Base-by-base conservation (phyloP, 169 alveolate species). In the Amoebophrya sp. region DNA sequence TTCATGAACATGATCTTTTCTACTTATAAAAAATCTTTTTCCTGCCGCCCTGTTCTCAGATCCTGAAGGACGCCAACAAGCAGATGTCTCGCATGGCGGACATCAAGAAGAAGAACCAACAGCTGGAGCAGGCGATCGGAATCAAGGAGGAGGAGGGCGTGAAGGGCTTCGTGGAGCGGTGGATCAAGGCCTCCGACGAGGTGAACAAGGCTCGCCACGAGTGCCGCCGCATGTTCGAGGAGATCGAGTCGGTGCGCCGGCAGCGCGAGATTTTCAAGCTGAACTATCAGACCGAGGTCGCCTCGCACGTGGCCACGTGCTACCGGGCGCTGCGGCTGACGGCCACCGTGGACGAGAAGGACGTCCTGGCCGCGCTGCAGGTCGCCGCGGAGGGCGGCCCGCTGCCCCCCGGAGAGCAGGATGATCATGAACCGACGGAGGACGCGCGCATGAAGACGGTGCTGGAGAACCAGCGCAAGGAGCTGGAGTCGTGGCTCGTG, bases 1-100 rank as follows among this genome's bases (percentile, higher is more conserved):
- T 45, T 15, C 67, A 45, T 10, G 10, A 18, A 10, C 18, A 18
- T 45, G 67, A 10, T 45, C 18, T 45, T 45, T 45, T 45, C 67
- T 18, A 10, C n/a, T 15, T 15, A 45, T 45, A 15, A 45, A 45
- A 45, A 45, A 15, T 15, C n/a, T 10, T 18, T 45, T 45, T 45
- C 67, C 18, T 45, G 10, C 18, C 18, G 67, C 10, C 18, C 67
- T 18, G 10, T 45, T 45, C 18, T 45, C 78, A 58, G 78, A 58
- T 58, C 78, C 78, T 58, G 78, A 58, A 58, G 34, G 78, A 58
- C 78, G 78, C 78, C 78, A 58, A 58, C 78, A 58, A 58, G 78
- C 78, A 58, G 78, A 58, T 58, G 78, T 7, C 29, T 10, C 7
- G 23, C 34, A 58, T 58, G 78, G 78, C 78, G 10, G 78, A 58